Percentiles rank a stretch among this genome's conserved stretches.
These are phyloP conservation scores for Diaporthe citriasiana DNA, from an alignment of 2,329 filamentous ascomycete genomes.

Conservation along the genomic window DNA sequence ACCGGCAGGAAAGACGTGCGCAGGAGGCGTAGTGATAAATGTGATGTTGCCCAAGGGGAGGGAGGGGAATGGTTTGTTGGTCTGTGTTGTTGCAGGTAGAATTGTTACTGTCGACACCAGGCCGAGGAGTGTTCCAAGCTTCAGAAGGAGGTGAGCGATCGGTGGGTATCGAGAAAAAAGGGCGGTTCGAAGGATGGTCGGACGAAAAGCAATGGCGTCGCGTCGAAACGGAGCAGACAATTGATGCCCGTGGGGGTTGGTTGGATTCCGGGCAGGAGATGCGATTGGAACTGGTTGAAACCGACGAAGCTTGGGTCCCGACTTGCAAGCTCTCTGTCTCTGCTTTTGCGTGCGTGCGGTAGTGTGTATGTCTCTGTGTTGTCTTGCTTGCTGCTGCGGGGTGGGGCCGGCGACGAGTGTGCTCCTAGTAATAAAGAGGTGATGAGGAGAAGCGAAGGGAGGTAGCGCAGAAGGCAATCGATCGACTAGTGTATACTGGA, in stretches of 20 bases:
- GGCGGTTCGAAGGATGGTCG: constrained; percentile 17
- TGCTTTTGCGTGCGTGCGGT: background rate
- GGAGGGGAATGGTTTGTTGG: background rate
- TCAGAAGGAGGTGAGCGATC: constrained; percentile 10
- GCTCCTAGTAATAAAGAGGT: constrained; percentile 8
- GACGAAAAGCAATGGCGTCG: constrained; percentile 24
- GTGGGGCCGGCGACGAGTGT: constrained; percentile 24
- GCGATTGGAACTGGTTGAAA: constrained; percentile 32
- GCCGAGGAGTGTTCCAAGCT: constrained; percentile 22
- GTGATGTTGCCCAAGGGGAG: background rate
- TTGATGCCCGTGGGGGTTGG: background rate
- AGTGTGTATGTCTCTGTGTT: background rate
- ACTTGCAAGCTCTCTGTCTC: constrained; percentile 1
- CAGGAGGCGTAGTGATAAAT: constrained; percentile 11
- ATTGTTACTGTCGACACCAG: constrained; percentile 13
- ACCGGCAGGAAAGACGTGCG: constrained; percentile 22
- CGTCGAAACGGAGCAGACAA: constrained; percentile 27
- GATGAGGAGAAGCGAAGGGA: constrained; percentile 29
- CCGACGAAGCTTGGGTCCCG: constrained; percentile 16
- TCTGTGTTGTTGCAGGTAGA: background rate
- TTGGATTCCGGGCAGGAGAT: constrained; percentile 28
- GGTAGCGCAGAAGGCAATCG: constrained; percentile 14
- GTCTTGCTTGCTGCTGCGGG: background rate
- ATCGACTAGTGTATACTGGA: constrained; percentile 23
- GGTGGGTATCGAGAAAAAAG: constrained; percentile 21